Percentiles rank a stretch among this genome's conserved stretches.
These are phyloP conservation scores for Obelidium mucronatum DNA, from an alignment of 192 early-diverging fungal genomes.

Conservation along the genomic window DNA sequence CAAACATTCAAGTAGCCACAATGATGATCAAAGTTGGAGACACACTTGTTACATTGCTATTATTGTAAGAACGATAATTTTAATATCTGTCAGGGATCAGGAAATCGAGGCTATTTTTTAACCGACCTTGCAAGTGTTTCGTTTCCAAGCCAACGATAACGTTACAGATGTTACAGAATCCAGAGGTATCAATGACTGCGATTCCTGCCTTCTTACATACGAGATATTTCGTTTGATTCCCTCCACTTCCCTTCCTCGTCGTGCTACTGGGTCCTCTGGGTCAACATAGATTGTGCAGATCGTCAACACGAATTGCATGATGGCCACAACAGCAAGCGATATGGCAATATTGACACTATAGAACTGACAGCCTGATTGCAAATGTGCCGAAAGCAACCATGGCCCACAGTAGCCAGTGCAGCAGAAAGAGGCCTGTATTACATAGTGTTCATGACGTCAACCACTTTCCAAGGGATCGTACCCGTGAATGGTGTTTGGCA, in stretches of 20 bases:
- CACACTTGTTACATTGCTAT: conserved; percentile 20
- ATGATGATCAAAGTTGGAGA: conserved; percentile 6
- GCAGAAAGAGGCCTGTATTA: neutral
- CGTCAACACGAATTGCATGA: neutral
- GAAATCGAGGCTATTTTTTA: neutral
- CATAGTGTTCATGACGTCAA: too few species aligned
- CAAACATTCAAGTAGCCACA: conserved; percentile 11
- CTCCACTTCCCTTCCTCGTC: neutral
- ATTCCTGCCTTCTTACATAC: neutral
- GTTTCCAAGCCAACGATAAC: neutral
- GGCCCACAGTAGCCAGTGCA: neutral
- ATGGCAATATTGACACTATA: too few species aligned
- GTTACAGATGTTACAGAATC: neutral
- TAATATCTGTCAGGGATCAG: neutral
- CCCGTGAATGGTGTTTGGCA: neutral
- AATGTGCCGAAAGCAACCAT: neutral
- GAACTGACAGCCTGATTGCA: too few species aligned
- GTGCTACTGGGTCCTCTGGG: neutral
- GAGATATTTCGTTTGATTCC: neutral
- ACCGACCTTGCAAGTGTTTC: neutral
- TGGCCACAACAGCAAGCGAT: neutral
- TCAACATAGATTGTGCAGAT: neutral
- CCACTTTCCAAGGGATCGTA: too few species aligned
- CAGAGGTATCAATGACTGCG: neutral
- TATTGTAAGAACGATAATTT: neutral